These are phyloP conservation scores for Chaetomidium leptoderma DNA, from an alignment of 495 filamentous ascomycete species.

Conservation along the genomic window DNA sequence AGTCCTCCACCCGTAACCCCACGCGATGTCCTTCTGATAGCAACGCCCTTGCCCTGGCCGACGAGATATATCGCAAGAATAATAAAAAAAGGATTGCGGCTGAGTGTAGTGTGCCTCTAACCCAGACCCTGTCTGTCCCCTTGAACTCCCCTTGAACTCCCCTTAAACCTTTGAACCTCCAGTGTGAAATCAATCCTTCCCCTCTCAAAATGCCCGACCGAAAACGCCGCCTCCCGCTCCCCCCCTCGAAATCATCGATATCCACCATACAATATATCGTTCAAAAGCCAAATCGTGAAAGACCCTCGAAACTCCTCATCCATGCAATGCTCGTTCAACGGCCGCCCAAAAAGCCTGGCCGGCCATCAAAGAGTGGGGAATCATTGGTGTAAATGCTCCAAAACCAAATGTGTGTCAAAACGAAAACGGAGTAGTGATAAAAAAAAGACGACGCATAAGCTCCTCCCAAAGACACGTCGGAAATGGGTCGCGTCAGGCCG, in stretches of 20 bases:
- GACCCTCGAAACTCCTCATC: constrained; percentile 17
- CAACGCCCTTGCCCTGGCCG: background rate
- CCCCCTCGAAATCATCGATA: background rate
- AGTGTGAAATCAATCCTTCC: background rate
- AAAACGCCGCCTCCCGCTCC: constrained; percentile 1
- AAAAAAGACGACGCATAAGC: constrained; percentile 1
- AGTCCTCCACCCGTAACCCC: background rate
- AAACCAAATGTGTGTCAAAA: constrained; percentile 13
- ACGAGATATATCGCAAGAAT: background rate
- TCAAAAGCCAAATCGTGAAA: constrained; percentile 9
- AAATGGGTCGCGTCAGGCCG: background rate
- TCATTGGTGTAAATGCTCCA: constrained; percentile 13
- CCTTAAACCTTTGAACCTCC: background rate
- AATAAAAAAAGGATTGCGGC: background rate
- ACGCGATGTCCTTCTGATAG: background rate
- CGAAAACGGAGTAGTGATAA: constrained; percentile 9
- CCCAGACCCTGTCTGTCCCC: background rate
- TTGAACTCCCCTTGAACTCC: background rate
- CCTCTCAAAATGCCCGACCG: constrained; percentile 5
- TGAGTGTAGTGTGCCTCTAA: background rate
- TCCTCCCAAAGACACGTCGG: background rate
- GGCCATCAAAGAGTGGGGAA: constrained; percentile 14
- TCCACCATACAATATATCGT: background rate
- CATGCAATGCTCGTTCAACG: constrained; percentile 17
- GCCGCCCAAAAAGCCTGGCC: constrained; percentile 7